Conservation (phyloP, 257 asterid species). For the Solanum raphanifolium region DNA sequence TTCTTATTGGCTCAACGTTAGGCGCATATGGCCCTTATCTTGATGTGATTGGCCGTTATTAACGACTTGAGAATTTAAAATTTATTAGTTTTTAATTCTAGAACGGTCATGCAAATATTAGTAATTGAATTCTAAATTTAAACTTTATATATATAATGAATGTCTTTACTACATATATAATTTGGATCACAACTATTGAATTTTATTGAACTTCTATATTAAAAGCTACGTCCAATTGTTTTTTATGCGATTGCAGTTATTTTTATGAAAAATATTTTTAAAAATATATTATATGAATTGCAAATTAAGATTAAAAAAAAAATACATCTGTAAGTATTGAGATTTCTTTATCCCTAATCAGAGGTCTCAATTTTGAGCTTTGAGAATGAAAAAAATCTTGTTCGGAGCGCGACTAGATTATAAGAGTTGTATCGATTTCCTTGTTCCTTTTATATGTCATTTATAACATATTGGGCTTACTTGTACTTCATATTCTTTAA, state of each 20-base stretch:
- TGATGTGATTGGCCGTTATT: background rate
- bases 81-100: background rate
- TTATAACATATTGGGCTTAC: background rate
- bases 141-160: too few relatives aligned
- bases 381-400: background rate
- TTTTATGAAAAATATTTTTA: background rate
- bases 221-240: background rate
- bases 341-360: background rate
- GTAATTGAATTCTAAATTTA: background rate
- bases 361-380: fast-evolving
- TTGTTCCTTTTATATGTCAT: too few relatives aligned
- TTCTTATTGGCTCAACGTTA: background rate
- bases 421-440: background rate
- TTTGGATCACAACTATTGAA: background rate
- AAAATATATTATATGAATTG: too few relatives aligned
- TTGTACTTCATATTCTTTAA: background rate
- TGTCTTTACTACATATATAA: background rate
- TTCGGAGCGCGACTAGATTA: fast-evolving
- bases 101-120: fast-evolving
- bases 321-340: fast-evolving
- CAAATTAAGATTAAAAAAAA: background rate
- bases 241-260: background rate
- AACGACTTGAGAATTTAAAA: background rate
- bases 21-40: background rate
- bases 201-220: too few relatives aligned